Percentiles rank a stretch among this genome's conserved stretches.
phyloP scores from a whole-genome alignment of 345 rosid genomes.

The Eutrema japonicum region DNA sequence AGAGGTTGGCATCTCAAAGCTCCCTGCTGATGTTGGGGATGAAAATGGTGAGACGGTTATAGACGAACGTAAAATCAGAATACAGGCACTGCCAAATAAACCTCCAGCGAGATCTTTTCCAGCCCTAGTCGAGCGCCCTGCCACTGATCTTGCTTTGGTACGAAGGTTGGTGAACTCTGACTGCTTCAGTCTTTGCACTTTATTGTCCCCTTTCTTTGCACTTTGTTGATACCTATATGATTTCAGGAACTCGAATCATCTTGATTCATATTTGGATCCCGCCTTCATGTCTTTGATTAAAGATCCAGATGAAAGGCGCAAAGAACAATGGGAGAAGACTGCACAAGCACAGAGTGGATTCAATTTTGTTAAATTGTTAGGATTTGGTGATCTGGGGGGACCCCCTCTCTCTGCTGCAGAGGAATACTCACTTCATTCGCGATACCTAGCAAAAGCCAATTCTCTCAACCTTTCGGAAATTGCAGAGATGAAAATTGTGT shows the following conservation, averaged over 20 bases:
- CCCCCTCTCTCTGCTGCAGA: conserved; percentile 83
- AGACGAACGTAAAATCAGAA: conserved; percentile 96
- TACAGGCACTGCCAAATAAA: conserved; percentile 90
- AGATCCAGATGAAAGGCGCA: conserved; percentile 94
- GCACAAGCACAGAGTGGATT: conserved; percentile 81
- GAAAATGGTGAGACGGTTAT: conserved; percentile 95
- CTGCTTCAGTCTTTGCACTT: conserved; percentile 17
- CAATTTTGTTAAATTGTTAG: conserved; percentile 85
- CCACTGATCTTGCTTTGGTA: conserved; percentile 73
- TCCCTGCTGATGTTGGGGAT: conserved; percentile 97
- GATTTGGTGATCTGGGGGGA: conserved; percentile 91
- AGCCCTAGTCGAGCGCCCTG: conserved; percentile 65
- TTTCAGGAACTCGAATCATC: conserved; percentile 76
- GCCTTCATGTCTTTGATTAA: conserved; percentile 94
- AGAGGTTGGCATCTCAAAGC: conserved; percentile 84
- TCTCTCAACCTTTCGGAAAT: conserved; percentile 93
- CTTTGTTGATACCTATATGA: conserved; percentile 23
- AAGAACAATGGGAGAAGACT: conserved; percentile 96
- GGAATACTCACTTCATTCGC: conserved; percentile 93
- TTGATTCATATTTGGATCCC: conserved; percentile 94
- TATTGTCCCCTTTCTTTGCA: neutral
- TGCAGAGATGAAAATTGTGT: conserved; percentile 98
- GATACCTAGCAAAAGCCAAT: conserved; percentile 95
- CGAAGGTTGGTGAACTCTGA: conserved; percentile 68
- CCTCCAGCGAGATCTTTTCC: conserved; percentile 55